Evolutionary conservation across 352 stramenopile species (phyloP), one percentile per base, ranked within the genome.

Genomic region (Pythium phragmiticola): DNA sequence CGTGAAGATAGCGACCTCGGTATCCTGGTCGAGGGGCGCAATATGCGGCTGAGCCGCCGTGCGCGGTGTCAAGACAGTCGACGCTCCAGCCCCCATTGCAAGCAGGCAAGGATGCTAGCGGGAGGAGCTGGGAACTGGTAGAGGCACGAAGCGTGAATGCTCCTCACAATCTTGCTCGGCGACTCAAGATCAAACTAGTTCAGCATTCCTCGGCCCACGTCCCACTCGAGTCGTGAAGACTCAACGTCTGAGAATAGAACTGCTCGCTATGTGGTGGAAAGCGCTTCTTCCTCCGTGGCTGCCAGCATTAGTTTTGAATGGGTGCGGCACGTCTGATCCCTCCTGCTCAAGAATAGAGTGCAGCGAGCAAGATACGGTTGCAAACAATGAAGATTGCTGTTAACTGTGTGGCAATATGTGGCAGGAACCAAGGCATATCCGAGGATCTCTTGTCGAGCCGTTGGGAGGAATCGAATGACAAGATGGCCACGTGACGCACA

Each of bases 1-100:
- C 6, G 64, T 70, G 55, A 91, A 91, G 52, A 88, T 69, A 14
- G 68, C 76, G 30, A 88, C 68, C 36, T 76, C 65, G 11, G 62
- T 70, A 21, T 72, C 65, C 13, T 60, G 23, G 43, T 70, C 63
- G 5, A 70, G 48, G 26, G 56, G 63, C 23, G 57, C 51, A 28
- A 70, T 51, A 30, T 70, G 63, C 56, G 63, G 63, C 39, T 43
- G n/a, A 3, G 48, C 13, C 23, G 56, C 63, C 34, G 63, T 62
- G 51, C 65, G 65, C 13, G 65, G 65, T 42, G 65, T 64, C 36
- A 66, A 1, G 2, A 60, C 34, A 9, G 52, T 63, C n/a, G 52
- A 63, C 12, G 58, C 57, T 16, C 57, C 65, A 9, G 57, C 55
- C 14, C 64, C 64, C 64, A 70, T 70, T 19, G 30, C 43, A 47